Percentiles rank a stretch among this genome's conserved stretches.
phyloP scores from a whole-genome alignment of 2,329 filamentous ascomycete genomes.

The Thielaviopsis populi region DNA sequence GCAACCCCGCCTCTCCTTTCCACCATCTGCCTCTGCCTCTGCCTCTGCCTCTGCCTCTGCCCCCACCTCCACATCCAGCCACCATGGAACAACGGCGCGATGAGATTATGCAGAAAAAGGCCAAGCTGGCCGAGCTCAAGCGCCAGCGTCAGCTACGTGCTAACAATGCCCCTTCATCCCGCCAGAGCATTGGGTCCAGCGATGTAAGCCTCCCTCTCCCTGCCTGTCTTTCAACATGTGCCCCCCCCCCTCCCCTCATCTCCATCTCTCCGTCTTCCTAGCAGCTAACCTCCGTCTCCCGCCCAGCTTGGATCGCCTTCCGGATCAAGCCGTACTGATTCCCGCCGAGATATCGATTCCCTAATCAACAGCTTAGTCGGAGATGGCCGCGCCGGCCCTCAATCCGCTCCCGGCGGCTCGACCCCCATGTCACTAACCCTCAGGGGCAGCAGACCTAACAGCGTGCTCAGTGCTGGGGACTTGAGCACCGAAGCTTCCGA shows the following conservation, averaged over 20 bases:
- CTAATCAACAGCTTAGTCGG: constrained; percentile 74
- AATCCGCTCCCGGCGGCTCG: constrained; percentile 44
- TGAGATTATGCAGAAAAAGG: constrained; percentile 93
- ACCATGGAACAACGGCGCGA: constrained; percentile 62
- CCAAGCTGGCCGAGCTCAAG: constrained; percentile 92
- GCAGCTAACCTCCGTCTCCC: not conserved
- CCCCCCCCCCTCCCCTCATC: constrained; percentile 7
- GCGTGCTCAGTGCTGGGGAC: constrained; percentile 68
- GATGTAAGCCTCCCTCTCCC: constrained; percentile 46
- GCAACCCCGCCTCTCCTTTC: not conserved
- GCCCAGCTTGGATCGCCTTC: constrained; percentile 12
- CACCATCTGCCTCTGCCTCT: not conserved
- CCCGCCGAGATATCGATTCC: constrained; percentile 63
- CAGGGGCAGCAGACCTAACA: constrained; percentile 67
- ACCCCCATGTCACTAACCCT: constrained; percentile 41
- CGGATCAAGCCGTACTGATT: constrained; percentile 40
- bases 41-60: not conserved
- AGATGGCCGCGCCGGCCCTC: constrained; percentile 57
- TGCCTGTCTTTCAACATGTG: not conserved
- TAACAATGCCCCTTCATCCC: constrained; percentile 54
- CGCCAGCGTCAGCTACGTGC: constrained; percentile 73
- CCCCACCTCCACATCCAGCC: not conserved
- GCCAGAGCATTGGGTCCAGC: constrained; percentile 49
- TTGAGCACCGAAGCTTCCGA: constrained; percentile 62
- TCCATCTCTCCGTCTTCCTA: constrained; percentile 8